Conservation (phyloP, 2,329 filamentous ascomycete species). For the Alternaria brassicicola region DNA sequence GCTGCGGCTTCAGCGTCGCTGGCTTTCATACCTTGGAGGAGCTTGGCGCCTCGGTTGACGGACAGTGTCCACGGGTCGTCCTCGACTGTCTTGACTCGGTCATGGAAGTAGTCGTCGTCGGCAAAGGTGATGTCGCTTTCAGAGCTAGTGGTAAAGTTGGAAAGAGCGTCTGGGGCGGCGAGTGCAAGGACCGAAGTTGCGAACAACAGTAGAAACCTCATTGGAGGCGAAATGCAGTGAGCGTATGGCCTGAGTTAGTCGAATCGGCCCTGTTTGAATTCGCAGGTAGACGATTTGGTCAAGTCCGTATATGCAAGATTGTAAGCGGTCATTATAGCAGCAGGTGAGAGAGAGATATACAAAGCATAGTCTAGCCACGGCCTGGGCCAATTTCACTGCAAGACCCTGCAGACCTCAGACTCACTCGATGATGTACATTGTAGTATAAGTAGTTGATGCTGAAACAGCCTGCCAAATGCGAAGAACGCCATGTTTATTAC, state of each 20-base stretch:
- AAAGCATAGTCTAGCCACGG: background rate
- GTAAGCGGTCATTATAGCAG: background rate
- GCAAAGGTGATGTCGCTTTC: background rate
- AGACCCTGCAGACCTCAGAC: no score
- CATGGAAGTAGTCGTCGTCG: background rate
- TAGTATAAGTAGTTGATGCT: background rate
- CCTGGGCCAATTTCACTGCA: background rate
- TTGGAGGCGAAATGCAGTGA: background rate
- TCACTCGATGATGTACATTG: background rate
- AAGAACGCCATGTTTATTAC: constrained; percentile 9
- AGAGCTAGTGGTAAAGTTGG: background rate
- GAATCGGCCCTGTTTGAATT: background rate
- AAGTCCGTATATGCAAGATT: background rate
- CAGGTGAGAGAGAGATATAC: background rate
- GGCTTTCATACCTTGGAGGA: constrained; percentile 18
- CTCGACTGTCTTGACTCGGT: background rate
- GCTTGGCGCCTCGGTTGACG: constrained; percentile 15
- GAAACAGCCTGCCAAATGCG: constrained; percentile 9
- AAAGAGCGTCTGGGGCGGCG: background rate
- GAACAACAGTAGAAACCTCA: background rate
- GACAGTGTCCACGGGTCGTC: constrained; percentile 7
- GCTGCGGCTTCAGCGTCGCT: constrained; percentile 14
- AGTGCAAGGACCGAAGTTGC: background rate
- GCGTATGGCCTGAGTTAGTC: background rate
- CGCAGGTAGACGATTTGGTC: no score